Percentiles rank a stretch among this genome's conserved stretches.
These are phyloP conservation scores for Malus hybrid DNA, from an alignment of 331 rosid genomes.

Conservation along the genomic window DNA sequence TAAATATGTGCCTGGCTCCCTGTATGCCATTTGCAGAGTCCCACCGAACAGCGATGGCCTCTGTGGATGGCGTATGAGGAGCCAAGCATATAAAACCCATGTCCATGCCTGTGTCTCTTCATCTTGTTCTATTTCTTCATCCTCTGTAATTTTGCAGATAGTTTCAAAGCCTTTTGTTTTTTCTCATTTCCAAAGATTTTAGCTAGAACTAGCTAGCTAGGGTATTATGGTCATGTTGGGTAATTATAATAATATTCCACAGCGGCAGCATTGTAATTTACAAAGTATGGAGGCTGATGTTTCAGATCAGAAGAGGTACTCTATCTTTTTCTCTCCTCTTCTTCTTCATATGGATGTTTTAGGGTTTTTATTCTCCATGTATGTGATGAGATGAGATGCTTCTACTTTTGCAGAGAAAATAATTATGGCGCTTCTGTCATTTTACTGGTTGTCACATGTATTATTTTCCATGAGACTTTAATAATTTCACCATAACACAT, in stretches of 20 bases:
- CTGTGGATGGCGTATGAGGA: conserved; percentile 77
- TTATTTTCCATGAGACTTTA: not conserved
- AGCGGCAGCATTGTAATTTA: conserved; percentile 9
- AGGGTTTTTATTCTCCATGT: not conserved
- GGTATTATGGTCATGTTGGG: not conserved
- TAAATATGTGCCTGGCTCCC: conserved; percentile 66
- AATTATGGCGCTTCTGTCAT: conserved; percentile 2
- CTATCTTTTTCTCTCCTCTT: not conserved
- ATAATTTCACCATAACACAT: conserved; percentile 22
- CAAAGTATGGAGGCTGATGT: not conserved
- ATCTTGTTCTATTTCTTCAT: not conserved
- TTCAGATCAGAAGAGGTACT: conserved; percentile 1
- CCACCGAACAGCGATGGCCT: conserved; percentile 47
- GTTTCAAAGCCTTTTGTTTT: not conserved
- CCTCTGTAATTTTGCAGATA: not conserved
- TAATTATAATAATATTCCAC: not conserved
- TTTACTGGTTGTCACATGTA: conserved; percentile 12
- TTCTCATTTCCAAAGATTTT: not conserved
- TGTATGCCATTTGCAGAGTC: conserved; percentile 68
- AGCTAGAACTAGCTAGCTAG: not conserved
- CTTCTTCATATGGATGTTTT: not conserved
- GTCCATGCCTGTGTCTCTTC: not conserved
- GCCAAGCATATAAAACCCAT: conserved; percentile 46
- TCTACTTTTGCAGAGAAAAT: conserved; percentile 8
- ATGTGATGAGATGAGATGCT: not conserved